Percentiles rank a stretch among this genome's conserved stretches.
Conservation (phyloP, 2,329 filamentous ascomycete genomes). For the Diaporthe sp. region DNA sequence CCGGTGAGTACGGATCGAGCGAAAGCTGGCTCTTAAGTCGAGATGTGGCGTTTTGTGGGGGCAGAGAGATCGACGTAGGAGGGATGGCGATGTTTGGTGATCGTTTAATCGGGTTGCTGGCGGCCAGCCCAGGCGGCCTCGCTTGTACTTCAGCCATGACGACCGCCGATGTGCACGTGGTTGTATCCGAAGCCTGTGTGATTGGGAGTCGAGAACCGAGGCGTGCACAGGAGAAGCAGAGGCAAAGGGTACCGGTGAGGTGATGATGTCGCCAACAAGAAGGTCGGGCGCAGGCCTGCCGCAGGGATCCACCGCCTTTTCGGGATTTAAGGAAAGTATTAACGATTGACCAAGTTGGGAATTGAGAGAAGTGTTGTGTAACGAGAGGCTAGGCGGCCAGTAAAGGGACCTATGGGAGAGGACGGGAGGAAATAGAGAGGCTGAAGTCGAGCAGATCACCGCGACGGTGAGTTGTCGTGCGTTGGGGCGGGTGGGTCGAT, state of each 20-base stretch:
- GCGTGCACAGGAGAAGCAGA: not conserved
- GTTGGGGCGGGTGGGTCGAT: slow-evolving; percentile 33
- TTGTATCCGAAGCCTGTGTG: not conserved
- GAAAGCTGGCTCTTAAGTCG: slow-evolving; percentile 61
- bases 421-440: slow-evolving; percentile 26
- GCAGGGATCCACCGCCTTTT: slow-evolving; percentile 28
- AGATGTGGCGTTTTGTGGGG: slow-evolving; percentile 47
- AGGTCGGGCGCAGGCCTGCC: slow-evolving; percentile 32
- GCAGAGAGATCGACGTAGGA: slow-evolving; percentile 47
- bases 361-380: slow-evolving; percentile 22
- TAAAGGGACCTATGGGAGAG: slow-evolving; percentile 32
- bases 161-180: slow-evolving; percentile 12
- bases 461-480: slow-evolving; percentile 37
- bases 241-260: not conserved
- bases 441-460: slow-evolving; percentile 20
- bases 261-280: slow-evolving; percentile 14
- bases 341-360: slow-evolving; percentile 36
- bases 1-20: slow-evolving; percentile 81
- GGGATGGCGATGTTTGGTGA: slow-evolving; percentile 41
- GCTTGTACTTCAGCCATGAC: slow-evolving; percentile 47
- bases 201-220: not conserved
- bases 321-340: slow-evolving; percentile 20
- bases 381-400: slow-evolving; percentile 35
- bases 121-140: slow-evolving; percentile 44
- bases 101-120: slow-evolving; percentile 41